Evolutionary conservation across 257 asterid species (phyloP).

Genomic region (Jacaranda copaia): DNA sequence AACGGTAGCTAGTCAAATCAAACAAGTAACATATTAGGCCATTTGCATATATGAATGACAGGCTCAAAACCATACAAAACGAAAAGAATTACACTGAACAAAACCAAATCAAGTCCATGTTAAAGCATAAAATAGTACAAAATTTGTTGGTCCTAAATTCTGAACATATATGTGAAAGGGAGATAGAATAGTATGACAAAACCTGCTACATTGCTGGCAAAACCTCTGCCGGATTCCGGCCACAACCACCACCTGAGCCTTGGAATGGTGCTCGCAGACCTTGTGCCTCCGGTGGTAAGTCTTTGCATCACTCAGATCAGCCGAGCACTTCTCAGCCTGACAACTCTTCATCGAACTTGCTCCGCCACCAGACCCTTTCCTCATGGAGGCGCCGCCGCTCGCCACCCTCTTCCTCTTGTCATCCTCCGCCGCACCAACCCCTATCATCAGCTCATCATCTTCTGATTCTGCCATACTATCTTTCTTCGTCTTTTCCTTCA

Average conservation of each 20-base stretch:
- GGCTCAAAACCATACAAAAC: too few species aligned
- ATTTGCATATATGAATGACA: neutral
- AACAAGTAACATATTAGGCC: neutral
- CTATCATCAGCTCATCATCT: conserved; percentile 36
- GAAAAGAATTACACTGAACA: neutral
- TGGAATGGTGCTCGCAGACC: conserved; percentile 73
- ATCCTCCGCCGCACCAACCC: conserved; percentile 31
- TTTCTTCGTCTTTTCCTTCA: conserved; percentile 40
- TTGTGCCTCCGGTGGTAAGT: conserved; percentile 73
- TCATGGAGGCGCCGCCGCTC: conserved; percentile 24
- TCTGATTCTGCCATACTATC: conserved; percentile 32
- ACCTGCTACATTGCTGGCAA: conserved; percentile 96
- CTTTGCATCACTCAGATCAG: conserved; percentile 63
- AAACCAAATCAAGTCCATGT: conserved; percentile 36
- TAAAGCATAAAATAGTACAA: conserved; percentile 18
- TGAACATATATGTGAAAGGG: neutral
- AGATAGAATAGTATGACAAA: neutral
- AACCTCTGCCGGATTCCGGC: conserved; percentile 82
- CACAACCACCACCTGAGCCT: conserved; percentile 65
- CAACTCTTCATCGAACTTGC: conserved; percentile 54
- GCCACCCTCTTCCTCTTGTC: conserved; percentile 52
- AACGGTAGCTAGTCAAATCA: conserved; percentile 22
- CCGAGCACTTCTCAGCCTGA: conserved; percentile 68
- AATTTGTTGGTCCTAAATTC: neutral
- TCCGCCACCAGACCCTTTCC: conserved; percentile 39